Evolutionary conservation across 1,139 yeast species (phyloP).

Genomic region (Petasospora fabianii): DNA sequence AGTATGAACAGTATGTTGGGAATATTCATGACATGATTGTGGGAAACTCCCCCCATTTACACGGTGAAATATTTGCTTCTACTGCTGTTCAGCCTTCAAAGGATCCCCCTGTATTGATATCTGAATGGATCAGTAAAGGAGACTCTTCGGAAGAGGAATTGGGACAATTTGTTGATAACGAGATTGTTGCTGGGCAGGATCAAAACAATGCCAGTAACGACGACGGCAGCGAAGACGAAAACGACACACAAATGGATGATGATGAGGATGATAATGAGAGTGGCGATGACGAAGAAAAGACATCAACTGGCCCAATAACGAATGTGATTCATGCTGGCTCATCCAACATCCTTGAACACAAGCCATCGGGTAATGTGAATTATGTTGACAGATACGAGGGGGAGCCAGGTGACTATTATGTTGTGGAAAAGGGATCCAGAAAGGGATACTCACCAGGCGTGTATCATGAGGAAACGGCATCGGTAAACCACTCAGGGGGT

Average conservation of each 20-base stretch:
- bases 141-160: too few relatives aligned
- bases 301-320: too few relatives aligned
- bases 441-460: not conserved
- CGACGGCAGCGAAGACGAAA: too few relatives aligned
- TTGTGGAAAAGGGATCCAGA: not conserved
- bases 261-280: constrained; percentile 4
- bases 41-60: constrained; percentile 3
- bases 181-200: too few relatives aligned
- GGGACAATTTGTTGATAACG: too few relatives aligned
- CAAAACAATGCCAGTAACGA: too few relatives aligned
- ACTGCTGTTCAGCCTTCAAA: not conserved
- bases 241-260: too few relatives aligned
- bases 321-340: constrained; percentile 10
- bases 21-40: constrained; percentile 6
- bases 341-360: constrained; percentile 5
- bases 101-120: not conserved
- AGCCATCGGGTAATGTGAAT: not conserved
- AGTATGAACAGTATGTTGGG: constrained; percentile 1
- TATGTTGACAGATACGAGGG: constrained; percentile 5
- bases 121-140: not conserved
- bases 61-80: not conserved
- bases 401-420: constrained; percentile 8
- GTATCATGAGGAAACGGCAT: not conserved
- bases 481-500: too few relatives aligned
- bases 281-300: constrained; percentile 4